A percentile compares a stretch with the other conserved stretches of the same genome.
Evolutionary conservation across 1,284 basidiomycete genomes (phyloP).

Genomic region (Salmacisia buchloeana): DNA sequence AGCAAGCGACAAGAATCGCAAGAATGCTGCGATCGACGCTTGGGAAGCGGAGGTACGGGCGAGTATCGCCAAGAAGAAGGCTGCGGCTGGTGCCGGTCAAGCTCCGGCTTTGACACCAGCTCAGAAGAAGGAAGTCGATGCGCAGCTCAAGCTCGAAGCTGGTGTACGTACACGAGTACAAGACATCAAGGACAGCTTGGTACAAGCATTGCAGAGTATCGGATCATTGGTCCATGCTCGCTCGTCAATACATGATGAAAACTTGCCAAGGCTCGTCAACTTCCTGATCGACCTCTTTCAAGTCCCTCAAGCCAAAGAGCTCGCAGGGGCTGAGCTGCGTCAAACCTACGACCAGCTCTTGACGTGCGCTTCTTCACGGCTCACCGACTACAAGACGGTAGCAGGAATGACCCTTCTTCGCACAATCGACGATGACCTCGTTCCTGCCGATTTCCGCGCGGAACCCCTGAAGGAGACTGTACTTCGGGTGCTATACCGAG

Average conservation of each 20-base stretch:
- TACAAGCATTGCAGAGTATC: slow-evolving; percentile 29
- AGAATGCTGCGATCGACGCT: slow-evolving; percentile 39
- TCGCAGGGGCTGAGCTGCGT: slow-evolving; percentile 24
- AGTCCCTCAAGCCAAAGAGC: slow-evolving; percentile 23
- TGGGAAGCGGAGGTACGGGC: slow-evolving; percentile 49
- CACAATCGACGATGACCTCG: slow-evolving; percentile 30
- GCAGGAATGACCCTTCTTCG: slow-evolving; percentile 35
- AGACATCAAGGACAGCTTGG: slow-evolving; percentile 21
- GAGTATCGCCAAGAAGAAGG: slow-evolving; percentile 47
- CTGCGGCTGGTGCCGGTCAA: slow-evolving; percentile 21
- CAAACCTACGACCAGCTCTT: slow-evolving; percentile 29
- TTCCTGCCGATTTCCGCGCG: slow-evolving; percentile 31
- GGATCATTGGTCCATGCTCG: slow-evolving; percentile 27
- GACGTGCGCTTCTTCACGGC: slow-evolving; percentile 30
- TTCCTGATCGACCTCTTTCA: slow-evolving; percentile 22
- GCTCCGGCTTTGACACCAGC: slow-evolving; percentile 38
- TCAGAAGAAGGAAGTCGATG: slow-evolving; percentile 39
- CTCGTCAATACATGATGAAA: slow-evolving; percentile 27
- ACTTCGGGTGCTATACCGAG: slow-evolving; percentile 76
- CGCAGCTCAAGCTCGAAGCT: slow-evolving; percentile 39
- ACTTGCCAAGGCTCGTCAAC: slow-evolving; percentile 30
- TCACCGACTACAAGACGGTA: slow-evolving; percentile 33
- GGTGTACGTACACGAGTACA: slow-evolving; percentile 34
- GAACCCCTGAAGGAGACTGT: slow-evolving; percentile 59
- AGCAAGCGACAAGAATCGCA: slow-evolving; percentile 24